Evolutionary conservation across 345 rosid species (phyloP).

Genomic region (Brassica incana): DNA sequence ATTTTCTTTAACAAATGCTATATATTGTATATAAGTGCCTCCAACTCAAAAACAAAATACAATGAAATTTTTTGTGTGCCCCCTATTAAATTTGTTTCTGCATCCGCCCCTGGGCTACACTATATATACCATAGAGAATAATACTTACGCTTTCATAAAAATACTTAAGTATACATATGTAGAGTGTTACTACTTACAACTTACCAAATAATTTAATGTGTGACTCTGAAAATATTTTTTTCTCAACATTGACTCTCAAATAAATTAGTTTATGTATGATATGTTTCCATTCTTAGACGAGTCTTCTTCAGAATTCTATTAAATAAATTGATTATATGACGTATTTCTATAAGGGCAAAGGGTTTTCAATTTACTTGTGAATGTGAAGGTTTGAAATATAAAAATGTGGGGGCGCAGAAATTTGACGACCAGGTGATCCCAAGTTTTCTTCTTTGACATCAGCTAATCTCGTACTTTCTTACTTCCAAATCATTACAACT

Average conservation of each 20-base stretch:
- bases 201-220: not conserved
- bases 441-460: constrained; percentile 13
- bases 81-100: too few relatives aligned
- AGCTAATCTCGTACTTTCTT: constrained; percentile 15
- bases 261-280: not conserved
- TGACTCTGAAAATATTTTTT: not conserved
- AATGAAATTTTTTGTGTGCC: too few relatives aligned
- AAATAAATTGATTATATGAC: not conserved
- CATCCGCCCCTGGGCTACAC: too few relatives aligned
- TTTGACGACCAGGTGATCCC: not conserved
- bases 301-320: not conserved
- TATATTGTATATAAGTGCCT: too few relatives aligned
- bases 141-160: not conserved
- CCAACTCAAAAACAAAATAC: too few relatives aligned
- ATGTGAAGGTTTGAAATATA: not conserved
- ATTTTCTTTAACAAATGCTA: too few relatives aligned
- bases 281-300: not conserved
- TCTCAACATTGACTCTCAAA: not conserved
- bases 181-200: not conserved
- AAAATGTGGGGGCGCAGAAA: not conserved
- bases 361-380: not conserved
- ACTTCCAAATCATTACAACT: constrained; percentile 31
- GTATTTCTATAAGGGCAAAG: not conserved
- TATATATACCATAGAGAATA: not conserved
- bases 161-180: not conserved